Base-by-base conservation (phyloP, 148 eudicot genomes). In the Euryodendron excelsum region DNA sequence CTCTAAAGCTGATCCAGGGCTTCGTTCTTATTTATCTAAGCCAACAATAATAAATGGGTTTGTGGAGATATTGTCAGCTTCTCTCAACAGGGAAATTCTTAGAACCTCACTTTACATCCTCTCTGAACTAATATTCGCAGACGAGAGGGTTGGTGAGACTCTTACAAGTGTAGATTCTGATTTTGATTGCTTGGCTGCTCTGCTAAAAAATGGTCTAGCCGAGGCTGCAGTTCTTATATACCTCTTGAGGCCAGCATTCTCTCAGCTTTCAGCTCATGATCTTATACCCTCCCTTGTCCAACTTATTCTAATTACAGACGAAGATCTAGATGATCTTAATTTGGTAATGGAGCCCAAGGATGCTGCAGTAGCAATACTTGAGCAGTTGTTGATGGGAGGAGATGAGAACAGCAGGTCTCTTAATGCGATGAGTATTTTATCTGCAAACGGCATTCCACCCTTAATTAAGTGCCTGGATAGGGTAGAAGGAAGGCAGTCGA, bases 341-440 rank as follows among this genome's bases (percentile, higher is more conserved):
- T 78, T 86, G 25, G 80, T 61, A 27, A 78, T 88, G 55, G 83
- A 73, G 36, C 87, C 89, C n/a, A 84, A 88, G 73, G 89, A 82
- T 75, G 89, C 89, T 82, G 87, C 91, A 17, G 48, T 86, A 53
- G 80, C 75, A 59, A 77, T 88, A 66, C 84, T 88, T n/a, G 89
- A 84, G 59, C 84, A 80, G 77, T 73, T 88, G 52, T 77, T 88
- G 45, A 52, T 58, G 23, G 91, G 87, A 53, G 87, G 87, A 50
- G 89, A 84, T 82, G 87, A 88, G 74, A 82, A 50, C 33, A 85
- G 79, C 77, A 75, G 84, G 59, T 34, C 78, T 37, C 55, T 56
- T 0, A 84, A 72, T 72, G 86, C 85, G 33, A 80, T 73, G 61
- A 71, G 64, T 31, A 64, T 88, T 62, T 78, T 84, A 80, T 82